Conservation (phyloP, 331 rosid species). For the Malus hybrid region DNA sequence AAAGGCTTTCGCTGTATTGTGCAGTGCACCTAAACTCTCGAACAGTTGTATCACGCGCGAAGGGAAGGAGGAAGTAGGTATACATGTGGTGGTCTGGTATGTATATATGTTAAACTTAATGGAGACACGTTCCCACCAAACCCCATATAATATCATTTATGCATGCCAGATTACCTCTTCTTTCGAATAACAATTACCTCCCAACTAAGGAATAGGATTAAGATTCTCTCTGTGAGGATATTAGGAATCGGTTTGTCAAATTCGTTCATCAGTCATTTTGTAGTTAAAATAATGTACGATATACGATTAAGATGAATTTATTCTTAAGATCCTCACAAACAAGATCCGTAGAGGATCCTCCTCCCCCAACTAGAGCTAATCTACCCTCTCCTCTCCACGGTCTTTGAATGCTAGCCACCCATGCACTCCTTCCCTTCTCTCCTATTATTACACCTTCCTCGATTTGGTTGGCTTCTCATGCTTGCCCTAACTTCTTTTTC, state of each 20-base stretch:
- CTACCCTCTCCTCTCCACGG: conserved; percentile 29
- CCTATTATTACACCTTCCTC: too few relatives aligned
- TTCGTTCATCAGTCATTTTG: too few relatives aligned
- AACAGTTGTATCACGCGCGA: neutral
- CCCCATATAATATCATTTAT: conserved; percentile 11
- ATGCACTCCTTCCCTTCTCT: neutral
- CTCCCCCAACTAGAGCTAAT: too few relatives aligned
- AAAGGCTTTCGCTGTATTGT: too few relatives aligned
- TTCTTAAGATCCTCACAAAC: too few relatives aligned
- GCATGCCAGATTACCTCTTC: neutral
- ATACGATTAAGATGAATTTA: too few relatives aligned
- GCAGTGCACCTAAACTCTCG: too few relatives aligned
- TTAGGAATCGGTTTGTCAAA: too few relatives aligned
- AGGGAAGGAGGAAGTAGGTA: neutral
- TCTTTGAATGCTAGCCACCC: conserved; percentile 61
- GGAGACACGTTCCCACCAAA: conserved; percentile 41
- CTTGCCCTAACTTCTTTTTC: neutral
- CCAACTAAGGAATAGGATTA: conserved; percentile 16
- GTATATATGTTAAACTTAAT: neutral
- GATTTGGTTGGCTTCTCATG: too few relatives aligned
- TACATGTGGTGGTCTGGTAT: neutral
- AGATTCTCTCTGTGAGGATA: too few relatives aligned
- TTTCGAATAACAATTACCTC: conserved; percentile 32
- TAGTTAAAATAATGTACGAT: too few relatives aligned
- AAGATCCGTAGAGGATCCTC: too few relatives aligned